phyloP scores from a whole-genome alignment of 148 eudicot species.

The Cornus controversa region DNA sequence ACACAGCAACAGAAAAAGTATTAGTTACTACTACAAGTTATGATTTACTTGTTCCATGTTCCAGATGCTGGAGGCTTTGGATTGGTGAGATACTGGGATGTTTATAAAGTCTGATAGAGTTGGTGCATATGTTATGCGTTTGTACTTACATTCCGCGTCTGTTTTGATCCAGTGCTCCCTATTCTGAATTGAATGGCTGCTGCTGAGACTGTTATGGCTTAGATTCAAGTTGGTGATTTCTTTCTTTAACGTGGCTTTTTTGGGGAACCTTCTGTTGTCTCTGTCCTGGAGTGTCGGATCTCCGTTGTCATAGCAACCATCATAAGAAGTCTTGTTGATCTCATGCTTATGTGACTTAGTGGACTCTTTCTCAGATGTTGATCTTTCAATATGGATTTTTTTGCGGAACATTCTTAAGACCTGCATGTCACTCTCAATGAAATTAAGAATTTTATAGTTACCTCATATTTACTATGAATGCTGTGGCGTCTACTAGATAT shows the following conservation, averaged over 20 bases:
- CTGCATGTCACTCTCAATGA: conserved; percentile 17
- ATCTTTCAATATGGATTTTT: conserved; percentile 53
- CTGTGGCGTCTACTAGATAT: background rate
- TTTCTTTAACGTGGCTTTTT: conserved; percentile 16
- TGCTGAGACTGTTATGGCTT: conserved; percentile 20
- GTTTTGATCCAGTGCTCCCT: conserved; percentile 72
- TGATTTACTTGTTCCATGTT: background rate
- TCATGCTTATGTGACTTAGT: conserved; percentile 16
- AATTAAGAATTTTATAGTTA: background rate
- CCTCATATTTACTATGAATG: background rate
- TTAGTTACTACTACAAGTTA: background rate
- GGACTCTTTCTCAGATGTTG: conserved; percentile 23
- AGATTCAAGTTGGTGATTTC: conserved; percentile 14
- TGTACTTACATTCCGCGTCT: conserved; percentile 78
- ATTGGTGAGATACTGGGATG: background rate
- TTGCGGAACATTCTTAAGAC: conserved; percentile 36
- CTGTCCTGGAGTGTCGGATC: conserved; percentile 17
- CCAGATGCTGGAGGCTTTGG: background rate
- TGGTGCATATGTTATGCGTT: background rate
- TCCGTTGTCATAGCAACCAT: conserved; percentile 7
- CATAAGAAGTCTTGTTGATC: conserved; percentile 15
- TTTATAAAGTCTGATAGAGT: background rate
- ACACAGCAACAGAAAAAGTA: too few relatives aligned
- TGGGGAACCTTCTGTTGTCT: conserved; percentile 18
- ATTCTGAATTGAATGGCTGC: conserved; percentile 13